Evolutionary conservation across 495 filamentous ascomycete species (phyloP).

Genomic region (Pseudoneurospora amorphoporcata): DNA sequence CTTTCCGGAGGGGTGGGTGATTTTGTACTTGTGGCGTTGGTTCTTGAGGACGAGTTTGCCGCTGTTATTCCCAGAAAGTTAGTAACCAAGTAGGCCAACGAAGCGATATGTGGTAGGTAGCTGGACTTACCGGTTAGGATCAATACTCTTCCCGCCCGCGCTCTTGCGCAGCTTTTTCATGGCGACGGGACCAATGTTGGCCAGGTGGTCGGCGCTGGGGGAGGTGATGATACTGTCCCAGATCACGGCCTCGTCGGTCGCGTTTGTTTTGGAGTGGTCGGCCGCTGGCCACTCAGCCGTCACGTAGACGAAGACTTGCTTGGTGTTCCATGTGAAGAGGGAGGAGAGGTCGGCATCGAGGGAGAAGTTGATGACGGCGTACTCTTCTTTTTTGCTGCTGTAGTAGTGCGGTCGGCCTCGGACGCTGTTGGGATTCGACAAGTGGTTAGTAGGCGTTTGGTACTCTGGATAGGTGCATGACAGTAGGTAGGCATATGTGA

Average conservation of each 20-base stretch:
- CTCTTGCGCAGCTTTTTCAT: conserved; percentile 43
- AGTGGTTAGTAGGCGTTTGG: background rate
- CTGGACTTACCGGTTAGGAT: conserved; percentile 35
- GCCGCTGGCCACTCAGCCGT: conserved; percentile 70
- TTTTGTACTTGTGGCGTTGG: conserved; percentile 85
- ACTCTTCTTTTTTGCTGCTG: conserved; percentile 83
- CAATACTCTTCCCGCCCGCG: conserved; percentile 40
- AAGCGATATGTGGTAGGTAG: background rate
- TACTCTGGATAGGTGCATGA: too few species aligned
- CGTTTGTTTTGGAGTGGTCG: conserved; percentile 23
- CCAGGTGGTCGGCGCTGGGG: conserved; percentile 46
- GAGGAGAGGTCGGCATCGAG: conserved; percentile 75
- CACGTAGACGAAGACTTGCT: conserved; percentile 93
- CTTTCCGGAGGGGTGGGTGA: conserved; percentile 72
- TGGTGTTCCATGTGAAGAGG: conserved; percentile 99
- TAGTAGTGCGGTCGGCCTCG: conserved; percentile 91
- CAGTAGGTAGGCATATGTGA: too few species aligned
- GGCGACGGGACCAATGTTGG: conserved; percentile 39
- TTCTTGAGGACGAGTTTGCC: conserved; percentile 66
- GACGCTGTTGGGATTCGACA: conserved; percentile 41
- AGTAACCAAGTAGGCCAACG: background rate
- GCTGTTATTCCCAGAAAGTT: conserved; percentile 13
- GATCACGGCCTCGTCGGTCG: conserved; percentile 70
- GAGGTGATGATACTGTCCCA: conserved; percentile 90
- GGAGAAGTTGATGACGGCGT: conserved; percentile 87